Percentiles rank a stretch among this genome's conserved stretches.
phyloP scores from a whole-genome alignment of 768 basidiomycete species.

The Rhizopogon salebrosus region DNA sequence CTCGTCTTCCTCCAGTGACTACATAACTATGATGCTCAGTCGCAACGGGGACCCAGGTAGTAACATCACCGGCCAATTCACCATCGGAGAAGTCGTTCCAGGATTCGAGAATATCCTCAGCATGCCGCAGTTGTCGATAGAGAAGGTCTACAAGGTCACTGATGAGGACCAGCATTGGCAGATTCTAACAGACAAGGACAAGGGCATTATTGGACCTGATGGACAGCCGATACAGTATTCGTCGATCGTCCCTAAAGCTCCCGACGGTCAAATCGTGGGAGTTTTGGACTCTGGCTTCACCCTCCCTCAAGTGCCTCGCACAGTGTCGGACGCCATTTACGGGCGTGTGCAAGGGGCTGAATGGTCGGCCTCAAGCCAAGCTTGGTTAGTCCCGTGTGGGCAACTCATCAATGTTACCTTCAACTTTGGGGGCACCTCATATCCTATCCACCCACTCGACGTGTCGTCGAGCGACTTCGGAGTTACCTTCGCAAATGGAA shows the following conservation, averaged over 20 bases:
- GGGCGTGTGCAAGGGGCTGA: constrained; percentile 70
- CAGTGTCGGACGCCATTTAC: constrained; percentile 77
- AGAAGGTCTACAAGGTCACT: constrained; percentile 55
- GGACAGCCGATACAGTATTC: constrained; percentile 53
- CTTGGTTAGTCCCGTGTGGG: constrained; percentile 73
- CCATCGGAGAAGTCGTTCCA: constrained; percentile 59
- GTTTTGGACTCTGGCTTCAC: constrained; percentile 75
- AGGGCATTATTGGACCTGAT: constrained; percentile 74
- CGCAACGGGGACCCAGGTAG: constrained; percentile 47
- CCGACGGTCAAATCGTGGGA: constrained; percentile 58
- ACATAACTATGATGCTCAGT: constrained; percentile 63
- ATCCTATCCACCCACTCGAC: constrained; percentile 74
- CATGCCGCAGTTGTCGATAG: constrained; percentile 62
- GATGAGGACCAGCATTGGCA: constrained; percentile 81
- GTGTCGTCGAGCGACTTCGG: constrained; percentile 53
- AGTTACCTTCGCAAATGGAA: constrained; percentile 39
- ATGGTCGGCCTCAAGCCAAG: constrained; percentile 48
- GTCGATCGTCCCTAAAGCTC: constrained; percentile 68
- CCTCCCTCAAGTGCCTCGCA: constrained; percentile 65
- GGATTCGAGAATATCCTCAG: constrained; percentile 56
- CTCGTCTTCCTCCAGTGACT: constrained; percentile 47
- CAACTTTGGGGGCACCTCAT: constrained; percentile 63
- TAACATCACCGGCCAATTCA: constrained; percentile 59
- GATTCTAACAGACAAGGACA: constrained; percentile 55
- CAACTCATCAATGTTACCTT: constrained; percentile 69